Percentiles rank a stretch among this genome's conserved stretches.
These are phyloP conservation scores for Basidiobolus meristosporus DNA, from an alignment of 371 early-diverging fungal species.

Conservation along the genomic window DNA sequence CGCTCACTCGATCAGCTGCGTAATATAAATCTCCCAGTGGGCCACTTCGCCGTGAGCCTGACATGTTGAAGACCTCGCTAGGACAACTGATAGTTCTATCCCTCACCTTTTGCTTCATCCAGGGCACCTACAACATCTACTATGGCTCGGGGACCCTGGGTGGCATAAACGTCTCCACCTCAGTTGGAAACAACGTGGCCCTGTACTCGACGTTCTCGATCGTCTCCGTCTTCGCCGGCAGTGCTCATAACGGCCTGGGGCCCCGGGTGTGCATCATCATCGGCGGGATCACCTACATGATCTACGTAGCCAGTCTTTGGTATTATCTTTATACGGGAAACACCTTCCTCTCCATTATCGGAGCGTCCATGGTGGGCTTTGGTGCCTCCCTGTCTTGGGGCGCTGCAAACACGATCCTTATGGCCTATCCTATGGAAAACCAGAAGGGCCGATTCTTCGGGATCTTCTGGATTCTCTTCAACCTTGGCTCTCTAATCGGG, in stretches of 20 bases:
- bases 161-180: too few species aligned
- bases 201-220: constrained; percentile 45
- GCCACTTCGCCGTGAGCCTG: too few species aligned
- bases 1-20: too few species aligned
- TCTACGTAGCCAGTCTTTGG: constrained; percentile 30
- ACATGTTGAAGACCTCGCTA: too few species aligned
- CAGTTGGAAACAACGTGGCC: constrained; percentile 28
- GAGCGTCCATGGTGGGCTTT: constrained; percentile 34
- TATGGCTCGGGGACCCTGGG: too few species aligned
- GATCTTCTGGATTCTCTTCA: constrained; percentile 70
- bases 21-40: too few species aligned
- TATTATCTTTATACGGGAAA: constrained; percentile 18
- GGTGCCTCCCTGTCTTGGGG: constrained; percentile 44
- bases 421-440: constrained; percentile 55
- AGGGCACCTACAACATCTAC: too few species aligned
- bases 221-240: constrained; percentile 41
- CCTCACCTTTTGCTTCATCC: too few species aligned
- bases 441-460: constrained; percentile 59
- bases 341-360: constrained; percentile 27
- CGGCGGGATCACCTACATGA: constrained; percentile 26
- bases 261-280: constrained; percentile 22
- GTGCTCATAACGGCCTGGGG: constrained; percentile 31
- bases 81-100: too few species aligned
- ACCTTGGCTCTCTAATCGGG: constrained; percentile 43
- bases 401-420: constrained; percentile 64